Evolutionary conservation across 2,329 filamentous ascomycete species (phyloP).

Genomic region (Sarocladium oryzae): DNA sequence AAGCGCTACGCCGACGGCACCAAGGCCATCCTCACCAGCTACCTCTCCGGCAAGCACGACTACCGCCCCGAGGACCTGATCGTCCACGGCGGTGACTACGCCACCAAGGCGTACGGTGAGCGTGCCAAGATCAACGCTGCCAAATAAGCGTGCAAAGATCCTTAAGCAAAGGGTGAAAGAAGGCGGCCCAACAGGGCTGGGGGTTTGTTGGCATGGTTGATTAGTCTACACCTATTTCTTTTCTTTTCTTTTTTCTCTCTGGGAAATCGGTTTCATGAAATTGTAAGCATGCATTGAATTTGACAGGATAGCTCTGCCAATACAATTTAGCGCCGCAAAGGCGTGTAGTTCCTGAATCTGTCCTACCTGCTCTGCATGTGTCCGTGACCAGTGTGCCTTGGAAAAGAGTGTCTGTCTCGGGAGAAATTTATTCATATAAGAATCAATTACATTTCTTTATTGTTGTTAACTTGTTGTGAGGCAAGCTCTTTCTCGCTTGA

Average conservation of each 20-base stretch:
- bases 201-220: no score
- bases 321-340: background rate
- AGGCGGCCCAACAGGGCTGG: no score
- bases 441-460: no score
- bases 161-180: background rate
- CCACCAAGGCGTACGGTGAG: conserved; percentile 89
- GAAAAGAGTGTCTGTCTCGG: no score
- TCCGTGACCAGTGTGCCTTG: no score
- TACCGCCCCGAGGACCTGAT: conserved; percentile 90
- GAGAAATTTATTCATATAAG: no score
- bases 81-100: conserved; percentile 83
- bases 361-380: no score
- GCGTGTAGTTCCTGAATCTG: background rate
- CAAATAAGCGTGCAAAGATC: background rate
- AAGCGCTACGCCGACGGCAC: conserved; percentile 81
- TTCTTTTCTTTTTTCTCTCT: background rate
- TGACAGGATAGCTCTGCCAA: background rate
- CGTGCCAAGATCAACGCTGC: conserved; percentile 25
- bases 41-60: conserved; percentile 81
- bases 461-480: no score
- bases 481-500: background rate
- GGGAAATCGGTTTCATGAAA: background rate
- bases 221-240: background rate
- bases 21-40: conserved; percentile 86
- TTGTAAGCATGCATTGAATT: conserved; percentile 3